Base-by-base conservation (phyloP, 202 grass and related monocot genomes). In the Elaeis oleifera region DNA sequence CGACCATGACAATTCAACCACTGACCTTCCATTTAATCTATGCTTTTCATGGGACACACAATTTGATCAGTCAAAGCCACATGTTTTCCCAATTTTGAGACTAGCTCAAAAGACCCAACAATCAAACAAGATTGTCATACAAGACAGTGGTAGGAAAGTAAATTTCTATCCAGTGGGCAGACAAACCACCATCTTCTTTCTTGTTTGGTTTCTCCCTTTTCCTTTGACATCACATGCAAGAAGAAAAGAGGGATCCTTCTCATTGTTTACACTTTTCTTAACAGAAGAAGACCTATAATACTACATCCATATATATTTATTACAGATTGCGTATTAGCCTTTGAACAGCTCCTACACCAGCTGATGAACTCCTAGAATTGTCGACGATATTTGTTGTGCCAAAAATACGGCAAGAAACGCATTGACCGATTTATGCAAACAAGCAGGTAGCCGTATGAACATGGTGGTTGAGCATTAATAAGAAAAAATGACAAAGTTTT, bases 121-220 rank as follows among this genome's bases (percentile, higher is more conserved):
- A 1, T 50, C 23, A 7, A 64, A 5, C 39, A 26, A 23, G 26
- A 23, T 60, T 60, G 15, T 17, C 32, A 16, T 3, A 2, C 19
- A 64, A 64, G 61, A 49, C 1, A 24, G 3, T 6, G 27, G 61
- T 51, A 25, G 14, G 21, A 58, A 18, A 58, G 67, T 29, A 70
- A 27, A 59, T 17, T 50, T 70, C 54, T 9, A 70, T 70, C n/a
- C 1, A 57, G 16, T 57, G 54, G 32, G 32, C 20, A 57, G 54
- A 70, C 53, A 70, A 57, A n/a, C 31, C 21, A 18, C 67, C 32
- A 58, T 49, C 31, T 70, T 59, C 31, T 32, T 58, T 48, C 29
- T 49, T 70, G 26, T 70, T 50, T 18, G 18, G 18, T 70, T 59
- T 70, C 53, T 50, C n/a, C 54, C 32, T 70, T 25, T 50, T 24